Evolutionary conservation across 2,329 filamentous ascomycete species (phyloP), one percentile per base, ranked within the genome.

Genomic region (Aspergillus pseudoterreus): DNA sequence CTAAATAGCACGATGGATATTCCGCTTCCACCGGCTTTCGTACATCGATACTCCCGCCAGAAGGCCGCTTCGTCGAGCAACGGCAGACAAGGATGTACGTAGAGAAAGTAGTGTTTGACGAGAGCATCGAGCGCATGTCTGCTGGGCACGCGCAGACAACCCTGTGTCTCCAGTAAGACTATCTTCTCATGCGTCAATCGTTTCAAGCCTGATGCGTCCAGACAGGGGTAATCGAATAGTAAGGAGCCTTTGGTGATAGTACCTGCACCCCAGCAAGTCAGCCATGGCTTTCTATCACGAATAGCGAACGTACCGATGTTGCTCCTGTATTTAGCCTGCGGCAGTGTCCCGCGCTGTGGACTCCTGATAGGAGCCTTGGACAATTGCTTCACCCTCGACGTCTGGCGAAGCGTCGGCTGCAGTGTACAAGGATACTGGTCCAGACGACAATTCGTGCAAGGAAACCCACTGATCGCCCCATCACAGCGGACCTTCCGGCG

Each of bases 371-470:
- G 39, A 22, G 43, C 30, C 24, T 30, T 43, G 45, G 41, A 47
- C 21, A 47, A 19, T 10, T 46, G 44, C 30, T 47, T 47, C 11
- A 17, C 35, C 4, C 35, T 35, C 17, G 36, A 39, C 6, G 19
- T 21, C 30, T 47, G 35, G 4, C 45, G 33, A 10, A 41, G 12
- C 2, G 14, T 38, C n/a, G 45, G 35, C 15, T 38, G 45, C 4
- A 47, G n/a, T 1, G 51, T 47, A 49, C 54, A 56, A 32, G 54
- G 30, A 21, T 46, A 46, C 12, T 49, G 51, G 15, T 56, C 54
- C 21, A 56, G 43, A 36, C 54, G 54, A 33, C 54, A 56, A 38
- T 54, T 56, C 36, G 54, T 56, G 41, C 54, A 56, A 22, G 54
- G 54, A 19, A 56, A 54, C 12, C 54, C 54, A 38, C 47, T 56